Percentiles rank a stretch among this genome's conserved stretches.
phyloP scores from a whole-genome alignment of 176 grass and related monocot species.

The Musa itinerans region DNA sequence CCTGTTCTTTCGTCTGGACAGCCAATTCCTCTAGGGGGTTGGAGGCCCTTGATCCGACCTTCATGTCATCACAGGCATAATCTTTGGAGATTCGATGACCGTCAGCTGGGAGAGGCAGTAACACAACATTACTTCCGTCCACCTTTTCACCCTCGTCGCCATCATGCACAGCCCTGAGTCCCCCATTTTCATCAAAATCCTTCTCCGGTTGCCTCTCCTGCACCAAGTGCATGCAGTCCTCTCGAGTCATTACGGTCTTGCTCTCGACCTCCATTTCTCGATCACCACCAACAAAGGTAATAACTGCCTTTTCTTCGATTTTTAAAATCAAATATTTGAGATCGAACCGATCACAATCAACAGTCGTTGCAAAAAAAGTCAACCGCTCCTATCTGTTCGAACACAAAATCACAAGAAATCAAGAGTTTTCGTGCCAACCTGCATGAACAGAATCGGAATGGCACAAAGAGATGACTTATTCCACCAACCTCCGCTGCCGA shows the following conservation, averaged over 20 bases:
- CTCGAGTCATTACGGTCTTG: slow-evolving; percentile 19
- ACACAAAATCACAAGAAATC: background rate
- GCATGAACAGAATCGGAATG: background rate
- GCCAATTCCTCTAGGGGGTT: slow-evolving; percentile 47
- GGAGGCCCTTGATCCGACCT: slow-evolving; percentile 41
- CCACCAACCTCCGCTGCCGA: background rate
- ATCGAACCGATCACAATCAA: background rate
- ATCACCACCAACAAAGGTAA: background rate
- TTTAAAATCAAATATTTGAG: background rate
- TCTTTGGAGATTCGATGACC: slow-evolving; percentile 32
- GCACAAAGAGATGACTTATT: background rate
- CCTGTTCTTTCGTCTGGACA: slow-evolving; percentile 23
- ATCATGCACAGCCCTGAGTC: background rate
- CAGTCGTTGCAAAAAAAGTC: background rate
- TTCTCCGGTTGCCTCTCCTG: slow-evolving; percentile 28
- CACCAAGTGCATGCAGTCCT: slow-evolving; percentile 22
- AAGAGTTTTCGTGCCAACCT: background rate
- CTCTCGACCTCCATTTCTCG: slow-evolving; percentile 28
- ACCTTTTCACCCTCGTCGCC: slow-evolving; percentile 12
- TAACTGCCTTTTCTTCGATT: too few relatives aligned
- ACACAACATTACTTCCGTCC: slow-evolving; percentile 38
- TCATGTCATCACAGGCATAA: slow-evolving; percentile 26
- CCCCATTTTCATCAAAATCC: slow-evolving; percentile 31
- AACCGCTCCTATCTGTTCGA: background rate
- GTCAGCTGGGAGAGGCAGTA: slow-evolving; percentile 28